Percentiles rank a stretch among this genome's conserved stretches.
phyloP scores from a whole-genome alignment of 495 filamentous ascomycete species.

The Penicillium macrosclerotiorum region DNA sequence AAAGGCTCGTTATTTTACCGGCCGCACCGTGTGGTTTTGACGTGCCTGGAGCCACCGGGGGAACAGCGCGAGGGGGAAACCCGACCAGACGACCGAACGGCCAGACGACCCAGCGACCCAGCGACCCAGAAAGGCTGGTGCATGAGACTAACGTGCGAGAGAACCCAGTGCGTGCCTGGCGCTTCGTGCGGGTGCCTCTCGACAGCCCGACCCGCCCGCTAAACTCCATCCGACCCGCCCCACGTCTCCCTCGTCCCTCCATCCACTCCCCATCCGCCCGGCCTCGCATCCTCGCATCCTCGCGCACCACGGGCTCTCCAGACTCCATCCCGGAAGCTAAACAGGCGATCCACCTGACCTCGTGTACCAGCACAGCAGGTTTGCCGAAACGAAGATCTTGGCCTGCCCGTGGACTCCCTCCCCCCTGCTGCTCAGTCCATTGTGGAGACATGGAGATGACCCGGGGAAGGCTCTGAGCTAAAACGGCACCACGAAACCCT shows the following conservation, averaged over 20 bases:
- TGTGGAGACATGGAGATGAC: neutral
- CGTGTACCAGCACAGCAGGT: slow-evolving; percentile 17
- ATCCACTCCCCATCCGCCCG: no score
- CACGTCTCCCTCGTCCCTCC: no score
- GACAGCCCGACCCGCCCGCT: no score
- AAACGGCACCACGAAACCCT: neutral
- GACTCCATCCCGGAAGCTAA: no score
- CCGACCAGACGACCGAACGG: no score
- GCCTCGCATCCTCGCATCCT: no score
- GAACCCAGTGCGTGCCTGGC: slow-evolving; percentile 4
- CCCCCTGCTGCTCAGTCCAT: neutral
- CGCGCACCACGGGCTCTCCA: no score
- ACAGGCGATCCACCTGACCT: slow-evolving; percentile 13
- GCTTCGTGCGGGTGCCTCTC: slow-evolving; percentile 9
- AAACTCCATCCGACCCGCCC: no score
- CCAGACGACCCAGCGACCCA: neutral
- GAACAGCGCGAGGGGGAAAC: no score
- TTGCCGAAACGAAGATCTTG: slow-evolving; percentile 11
- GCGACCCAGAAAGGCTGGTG: neutral
- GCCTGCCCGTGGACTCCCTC: neutral
- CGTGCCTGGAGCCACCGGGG: slow-evolving; percentile 1
- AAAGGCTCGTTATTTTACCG: slow-evolving; percentile 1
- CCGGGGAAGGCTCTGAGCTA: slow-evolving; percentile 4
- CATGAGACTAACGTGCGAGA: no score
- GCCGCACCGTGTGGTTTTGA: neutral